These are phyloP conservation scores for Moesziomyces parantarcticus DNA, from an alignment of 1,284 basidiomycete genomes.

Conservation along the genomic window DNA sequence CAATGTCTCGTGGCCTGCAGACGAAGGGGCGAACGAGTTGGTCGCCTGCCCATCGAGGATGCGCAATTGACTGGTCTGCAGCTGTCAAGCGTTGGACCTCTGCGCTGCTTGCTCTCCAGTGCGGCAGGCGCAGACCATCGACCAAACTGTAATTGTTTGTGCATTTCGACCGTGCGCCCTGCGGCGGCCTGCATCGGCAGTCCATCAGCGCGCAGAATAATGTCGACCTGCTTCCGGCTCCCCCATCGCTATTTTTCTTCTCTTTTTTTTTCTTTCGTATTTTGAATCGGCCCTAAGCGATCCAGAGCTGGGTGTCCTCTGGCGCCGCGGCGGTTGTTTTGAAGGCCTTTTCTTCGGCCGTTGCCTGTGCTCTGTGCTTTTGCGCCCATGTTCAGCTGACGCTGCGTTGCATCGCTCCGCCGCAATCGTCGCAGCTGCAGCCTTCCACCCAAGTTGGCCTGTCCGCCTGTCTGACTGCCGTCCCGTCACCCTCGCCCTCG, in stretches of 20 bases:
- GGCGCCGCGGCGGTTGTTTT: slow-evolving; percentile 6
- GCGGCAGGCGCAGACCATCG: no score
- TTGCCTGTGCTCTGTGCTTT: slow-evolving; percentile 5
- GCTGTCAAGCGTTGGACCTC: no score
- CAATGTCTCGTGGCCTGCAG: no score
- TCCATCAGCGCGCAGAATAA: no score
- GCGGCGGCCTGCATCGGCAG: no score
- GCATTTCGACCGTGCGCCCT: no score
- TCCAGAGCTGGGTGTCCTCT: background rate
- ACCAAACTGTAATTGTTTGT: no score
- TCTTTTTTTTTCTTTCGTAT: slow-evolving; percentile 8
- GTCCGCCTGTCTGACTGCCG: background rate
- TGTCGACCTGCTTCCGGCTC: background rate
- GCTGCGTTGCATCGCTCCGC: slow-evolving; percentile 2
- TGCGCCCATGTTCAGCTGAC: background rate
- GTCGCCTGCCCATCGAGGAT: no score
- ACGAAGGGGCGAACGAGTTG: no score
- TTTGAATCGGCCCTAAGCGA: background rate
- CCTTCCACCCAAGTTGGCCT: slow-evolving; percentile 5
- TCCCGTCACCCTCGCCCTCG: background rate
- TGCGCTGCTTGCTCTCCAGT: no score
- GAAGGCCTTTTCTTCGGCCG: slow-evolving; percentile 4
- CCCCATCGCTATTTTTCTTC: background rate
- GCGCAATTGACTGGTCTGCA: no score
- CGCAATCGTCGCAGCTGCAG: slow-evolving; percentile 11